These are phyloP conservation scores for Monosporascus sp. DNA, from an alignment of 2,329 filamentous ascomycete genomes.

Conservation along the genomic window DNA sequence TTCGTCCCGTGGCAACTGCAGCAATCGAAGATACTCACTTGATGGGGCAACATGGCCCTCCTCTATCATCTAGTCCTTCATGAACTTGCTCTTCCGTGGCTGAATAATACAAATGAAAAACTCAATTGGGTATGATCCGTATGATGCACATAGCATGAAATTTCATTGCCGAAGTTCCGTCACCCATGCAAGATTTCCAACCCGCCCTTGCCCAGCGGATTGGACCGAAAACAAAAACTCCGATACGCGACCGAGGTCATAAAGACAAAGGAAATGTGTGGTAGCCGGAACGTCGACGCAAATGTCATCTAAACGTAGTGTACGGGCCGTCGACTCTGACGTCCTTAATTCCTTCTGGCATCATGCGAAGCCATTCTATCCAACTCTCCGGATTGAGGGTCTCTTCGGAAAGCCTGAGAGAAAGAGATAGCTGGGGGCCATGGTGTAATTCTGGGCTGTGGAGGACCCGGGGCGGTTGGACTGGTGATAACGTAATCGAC, in stretches of 20 bases:
- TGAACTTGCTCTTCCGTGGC: too few relatives aligned
- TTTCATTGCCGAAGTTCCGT: too few relatives aligned
- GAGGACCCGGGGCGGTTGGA: conserved; percentile 36
- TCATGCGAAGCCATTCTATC: conserved; percentile 54
- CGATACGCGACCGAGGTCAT: not conserved
- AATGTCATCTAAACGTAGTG: conserved; percentile 34
- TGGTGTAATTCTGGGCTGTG: conserved; percentile 32
- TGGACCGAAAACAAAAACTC: not conserved
- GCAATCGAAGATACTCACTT: too few relatives aligned
- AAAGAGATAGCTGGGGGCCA: conserved; percentile 43
- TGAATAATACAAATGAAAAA: too few relatives aligned
- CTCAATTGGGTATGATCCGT: too few relatives aligned
- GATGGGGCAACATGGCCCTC: too few relatives aligned
- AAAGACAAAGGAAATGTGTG: not conserved
- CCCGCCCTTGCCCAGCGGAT: too few relatives aligned
- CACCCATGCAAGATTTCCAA: too few relatives aligned
- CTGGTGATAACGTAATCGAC: conserved; percentile 51
- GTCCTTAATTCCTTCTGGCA: conserved; percentile 53
- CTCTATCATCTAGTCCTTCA: too few relatives aligned
- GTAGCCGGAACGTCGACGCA: not conserved
- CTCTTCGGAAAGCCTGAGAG: conserved; percentile 47
- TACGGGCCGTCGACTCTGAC: conserved; percentile 51
- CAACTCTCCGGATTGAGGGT: conserved; percentile 48
- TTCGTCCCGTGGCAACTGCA: too few relatives aligned
- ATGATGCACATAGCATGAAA: too few relatives aligned